Conservation (phyloP, 768 basidiomycete species). For the Amanita exitialis region DNA sequence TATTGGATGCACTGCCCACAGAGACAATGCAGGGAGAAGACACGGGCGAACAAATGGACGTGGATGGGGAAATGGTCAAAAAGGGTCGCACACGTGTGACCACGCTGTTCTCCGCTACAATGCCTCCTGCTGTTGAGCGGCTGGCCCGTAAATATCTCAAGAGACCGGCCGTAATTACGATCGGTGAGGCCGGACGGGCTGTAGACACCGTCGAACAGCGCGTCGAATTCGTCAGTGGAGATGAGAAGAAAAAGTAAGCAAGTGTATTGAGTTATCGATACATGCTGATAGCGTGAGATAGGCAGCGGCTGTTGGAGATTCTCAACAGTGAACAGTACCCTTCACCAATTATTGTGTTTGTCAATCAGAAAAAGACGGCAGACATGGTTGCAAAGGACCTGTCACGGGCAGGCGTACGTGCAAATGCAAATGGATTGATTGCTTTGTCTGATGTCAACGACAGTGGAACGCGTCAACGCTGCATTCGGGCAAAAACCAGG, state of each 20-base stretch:
- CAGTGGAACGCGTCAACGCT: slow-evolving; percentile 88
- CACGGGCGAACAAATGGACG: slow-evolving; percentile 64
- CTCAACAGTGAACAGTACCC: slow-evolving; percentile 77
- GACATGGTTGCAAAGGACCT: slow-evolving; percentile 97
- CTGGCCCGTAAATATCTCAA: slow-evolving; percentile 90
- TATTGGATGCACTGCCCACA: slow-evolving; percentile 83
- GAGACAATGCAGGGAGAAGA: slow-evolving; percentile 87
- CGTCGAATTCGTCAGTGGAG: slow-evolving; percentile 86
- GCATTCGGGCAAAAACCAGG: slow-evolving; percentile 97
- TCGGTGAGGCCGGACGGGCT: slow-evolving; percentile 95
- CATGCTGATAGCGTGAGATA: slow-evolving; percentile 23
- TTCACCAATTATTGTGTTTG: slow-evolving; percentile 96
- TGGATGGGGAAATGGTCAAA: slow-evolving; percentile 59
- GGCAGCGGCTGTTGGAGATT: slow-evolving; percentile 81
- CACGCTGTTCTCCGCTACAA: slow-evolving; percentile 95
- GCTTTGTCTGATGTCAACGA: not conserved
- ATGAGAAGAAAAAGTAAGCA: slow-evolving; percentile 93
- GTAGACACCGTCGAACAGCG: slow-evolving; percentile 97
- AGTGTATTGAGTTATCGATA: not conserved
- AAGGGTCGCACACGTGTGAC: slow-evolving; percentile 86
- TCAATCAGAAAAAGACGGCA: slow-evolving; percentile 99
- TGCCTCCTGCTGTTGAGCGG: slow-evolving; percentile 96
- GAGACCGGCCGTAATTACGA: slow-evolving; percentile 91
- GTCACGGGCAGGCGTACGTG: slow-evolving; percentile 73
- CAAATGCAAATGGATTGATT: not conserved